Base-by-base conservation (phyloP, 768 basidiomycete species). In the Lentinula aciculospora region DNA sequence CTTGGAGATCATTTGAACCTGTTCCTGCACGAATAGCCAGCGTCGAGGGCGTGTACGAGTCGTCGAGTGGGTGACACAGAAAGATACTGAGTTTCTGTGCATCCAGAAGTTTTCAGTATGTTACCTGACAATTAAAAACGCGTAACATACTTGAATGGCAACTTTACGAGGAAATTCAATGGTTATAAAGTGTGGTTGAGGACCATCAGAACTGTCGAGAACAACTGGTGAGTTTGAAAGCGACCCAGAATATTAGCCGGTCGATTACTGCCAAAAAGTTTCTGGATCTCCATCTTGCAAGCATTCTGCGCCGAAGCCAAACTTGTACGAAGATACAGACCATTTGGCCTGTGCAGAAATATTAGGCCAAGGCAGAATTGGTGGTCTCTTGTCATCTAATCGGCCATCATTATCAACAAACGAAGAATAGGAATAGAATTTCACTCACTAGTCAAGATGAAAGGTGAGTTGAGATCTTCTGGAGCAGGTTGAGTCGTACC, bases 291-390 rank as follows among this genome's bases (percentile, higher is more conserved):
- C 82, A 64, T 98, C 95, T 27, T 85, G 80, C 44, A 98, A 76
- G 70, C 94, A 94, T 67, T 97, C 94, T 37, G 93, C 85, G 7
- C 96, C 94, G 68, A 95, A 98, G 1, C 95, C 95, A 61, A 95
- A 97, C 70, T 99, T 99, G 73, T 83, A 93, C 0, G 91, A 94
- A 12, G 95, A 98, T 3, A 98, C 96, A 10, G 92, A 89, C 97
- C 96, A 99, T 64, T 88, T 88, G 44, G 91, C 97, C 32, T 92
- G 81, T 42, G 83, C 78, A 8, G 94, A 94, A 54, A 99, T 91
- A 69, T 92, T 88, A 23, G 89, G 91, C 84, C 83, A 89, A 0
- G 81, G 83, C 6, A 88, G 74, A 50, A 68, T 58, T 7, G 86
- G 86, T 12, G 81, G 75, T 9, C 71, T 58, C 76, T 78, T 53